Evolutionary conservation across 129 eudicot species (phyloP).

Genomic region (Silybum marianum): DNA sequence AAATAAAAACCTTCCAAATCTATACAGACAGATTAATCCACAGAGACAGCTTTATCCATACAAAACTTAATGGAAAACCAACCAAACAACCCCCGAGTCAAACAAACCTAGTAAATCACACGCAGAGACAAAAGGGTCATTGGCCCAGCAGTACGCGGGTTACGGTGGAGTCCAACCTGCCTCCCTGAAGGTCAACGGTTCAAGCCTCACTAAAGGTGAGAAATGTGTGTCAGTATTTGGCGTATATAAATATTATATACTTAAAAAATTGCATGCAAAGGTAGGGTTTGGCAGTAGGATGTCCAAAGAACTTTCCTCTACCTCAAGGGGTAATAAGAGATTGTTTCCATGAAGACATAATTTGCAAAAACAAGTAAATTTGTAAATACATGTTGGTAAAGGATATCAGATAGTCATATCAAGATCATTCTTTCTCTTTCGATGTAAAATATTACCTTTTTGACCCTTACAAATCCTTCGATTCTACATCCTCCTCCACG

Average conservation of each 20-base stretch:
- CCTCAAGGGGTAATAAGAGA: neutral
- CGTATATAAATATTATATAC: neutral
- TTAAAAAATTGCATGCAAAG: neutral
- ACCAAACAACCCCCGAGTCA: neutral
- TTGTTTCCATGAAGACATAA: neutral
- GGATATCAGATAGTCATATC: neutral
- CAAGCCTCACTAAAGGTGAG: neutral
- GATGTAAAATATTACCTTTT: constrained; percentile 40
- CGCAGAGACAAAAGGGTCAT: neutral
- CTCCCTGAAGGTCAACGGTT: neutral
- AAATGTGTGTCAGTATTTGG: neutral
- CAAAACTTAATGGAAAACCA: too few species aligned
- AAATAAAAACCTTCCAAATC: too few species aligned
- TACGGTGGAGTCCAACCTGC: neutral
- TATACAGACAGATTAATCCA: too few species aligned
- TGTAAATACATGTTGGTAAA: constrained; percentile 4
- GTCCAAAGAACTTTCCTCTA: neutral
- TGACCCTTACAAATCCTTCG: constrained; percentile 80
- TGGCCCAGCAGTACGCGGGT: neutral
- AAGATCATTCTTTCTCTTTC: neutral
- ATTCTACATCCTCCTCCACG: constrained; percentile 68
- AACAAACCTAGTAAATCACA: neutral
- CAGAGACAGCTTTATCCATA: too few species aligned
- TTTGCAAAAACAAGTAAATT: neutral
- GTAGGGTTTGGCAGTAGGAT: neutral